Evolutionary conservation across 225 moss, liverwort and hornwort species (phyloP), one percentile per base, ranked within the genome.

Genomic region (Physcomitrium patens): DNA sequence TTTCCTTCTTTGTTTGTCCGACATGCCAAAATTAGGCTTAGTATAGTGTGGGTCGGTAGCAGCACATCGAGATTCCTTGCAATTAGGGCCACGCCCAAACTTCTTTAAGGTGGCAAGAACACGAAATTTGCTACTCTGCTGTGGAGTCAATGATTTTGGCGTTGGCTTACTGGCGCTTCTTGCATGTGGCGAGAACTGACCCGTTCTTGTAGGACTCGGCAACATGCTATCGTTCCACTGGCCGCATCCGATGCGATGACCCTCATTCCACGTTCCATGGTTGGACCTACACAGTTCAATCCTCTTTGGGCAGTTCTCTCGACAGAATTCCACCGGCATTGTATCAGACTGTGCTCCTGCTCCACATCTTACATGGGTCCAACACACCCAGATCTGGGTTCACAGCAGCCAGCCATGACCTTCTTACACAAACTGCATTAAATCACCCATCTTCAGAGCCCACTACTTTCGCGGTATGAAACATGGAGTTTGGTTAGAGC

Each of bases 311-410:
- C 47, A 52, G 14, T 64, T 62, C 20, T 18, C 53, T 65, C 53
- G 79, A 58, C 54, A 58, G 58, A 76, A 42, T 5, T 72, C 79
- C 73, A 68, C 51, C 23, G 76, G 58, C 68, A 63, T 72, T 69
- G 64, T 47, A 59, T 69, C 19, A 60, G 46, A 63, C 26, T 52
- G 76, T 60, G 50, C 69, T 28, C 63, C 3, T 63, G 50, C 60
- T 24, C 83, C 76, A 69, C 83, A 83, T 83, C 60, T 76, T 80
- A 80, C 76, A 77, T 77, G 64, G n/a, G 72, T 83, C 24, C 47
- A 64, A 12, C 43, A 59, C 22, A 51, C 20, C 16, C 23, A 53
- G 11, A 11, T 71, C 15, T 76, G 48, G 1, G 20, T 23, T 67
- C 27, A 1, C 20, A 46, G 48, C 22, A 64, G n/a, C 17, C 16